These are phyloP conservation scores for Trametes gibbosa DNA, from an alignment of 768 basidiomycete genomes.

Conservation along the genomic window DNA sequence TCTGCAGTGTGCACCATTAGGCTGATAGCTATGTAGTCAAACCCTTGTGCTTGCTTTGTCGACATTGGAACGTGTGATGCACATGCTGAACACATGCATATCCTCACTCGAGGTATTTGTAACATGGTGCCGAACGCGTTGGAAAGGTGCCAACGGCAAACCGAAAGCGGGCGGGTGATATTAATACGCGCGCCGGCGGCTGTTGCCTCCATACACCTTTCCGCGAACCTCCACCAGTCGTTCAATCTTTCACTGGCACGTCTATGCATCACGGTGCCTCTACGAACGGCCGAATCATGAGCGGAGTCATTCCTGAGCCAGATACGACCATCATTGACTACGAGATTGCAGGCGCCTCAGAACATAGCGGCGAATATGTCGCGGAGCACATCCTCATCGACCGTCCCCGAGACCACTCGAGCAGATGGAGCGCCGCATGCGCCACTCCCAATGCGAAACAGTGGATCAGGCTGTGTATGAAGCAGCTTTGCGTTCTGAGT, in stretches of 20 bases:
- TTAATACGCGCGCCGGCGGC: slow-evolving; percentile 11
- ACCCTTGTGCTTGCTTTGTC: no score
- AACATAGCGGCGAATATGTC: slow-evolving; percentile 67
- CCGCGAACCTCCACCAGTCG: not conserved
- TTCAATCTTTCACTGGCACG: not conserved
- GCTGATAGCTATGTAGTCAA: no score
- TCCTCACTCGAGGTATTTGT: no score
- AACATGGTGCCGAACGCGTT: no score
- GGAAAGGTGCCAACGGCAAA: not conserved
- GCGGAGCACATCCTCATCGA: slow-evolving; percentile 70
- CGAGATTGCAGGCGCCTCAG: slow-evolving; percentile 57
- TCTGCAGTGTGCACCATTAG: no score
- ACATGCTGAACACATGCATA: no score
- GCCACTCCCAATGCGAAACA: slow-evolving; percentile 56
- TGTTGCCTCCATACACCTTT: not conserved
- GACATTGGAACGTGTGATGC: no score
- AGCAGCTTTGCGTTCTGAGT: slow-evolving; percentile 64
- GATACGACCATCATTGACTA: slow-evolving; percentile 39
- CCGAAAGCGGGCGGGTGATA: no score
- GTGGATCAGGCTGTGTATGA: slow-evolving; percentile 69
- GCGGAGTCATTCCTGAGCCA: not conserved
- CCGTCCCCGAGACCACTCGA: slow-evolving; percentile 58
- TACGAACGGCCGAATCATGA: not conserved
- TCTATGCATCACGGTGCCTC: not conserved
- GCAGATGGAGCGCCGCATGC: slow-evolving; percentile 74